These are phyloP conservation scores for Panicum hallii DNA, from an alignment of 202 grass and related monocot genomes.

Conservation along the genomic window DNA sequence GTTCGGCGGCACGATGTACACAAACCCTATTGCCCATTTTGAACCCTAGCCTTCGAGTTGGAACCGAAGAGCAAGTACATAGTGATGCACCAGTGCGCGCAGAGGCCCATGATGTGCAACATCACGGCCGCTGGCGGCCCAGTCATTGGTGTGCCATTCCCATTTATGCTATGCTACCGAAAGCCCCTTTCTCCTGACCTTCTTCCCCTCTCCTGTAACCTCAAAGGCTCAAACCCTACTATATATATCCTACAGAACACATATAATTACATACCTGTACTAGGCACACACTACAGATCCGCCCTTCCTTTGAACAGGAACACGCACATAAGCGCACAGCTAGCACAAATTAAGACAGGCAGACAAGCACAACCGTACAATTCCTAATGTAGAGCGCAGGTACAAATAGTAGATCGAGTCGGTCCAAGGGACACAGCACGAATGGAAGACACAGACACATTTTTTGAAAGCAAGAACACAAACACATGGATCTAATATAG, in stretches of 20 bases:
- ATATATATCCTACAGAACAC: not conserved
- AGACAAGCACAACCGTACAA: not conserved
- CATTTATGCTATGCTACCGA: conserved; percentile 34
- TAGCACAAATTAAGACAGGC: not conserved
- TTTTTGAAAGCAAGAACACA: too few relatives aligned
- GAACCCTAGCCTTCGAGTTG: not conserved
- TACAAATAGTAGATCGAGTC: not conserved
- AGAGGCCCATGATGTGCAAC: conserved; percentile 38
- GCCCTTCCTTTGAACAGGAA: not conserved
- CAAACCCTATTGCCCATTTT: not conserved
- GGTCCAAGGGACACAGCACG: not conserved
- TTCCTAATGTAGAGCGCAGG: not conserved
- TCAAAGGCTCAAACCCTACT: conserved; percentile 7
- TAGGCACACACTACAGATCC: not conserved
- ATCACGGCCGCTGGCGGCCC: conserved; percentile 26
- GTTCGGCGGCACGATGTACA: not conserved
- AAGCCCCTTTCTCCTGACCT: conserved; percentile 1
- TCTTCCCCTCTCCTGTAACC: not conserved
- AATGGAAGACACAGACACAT: not conserved
- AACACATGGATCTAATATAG: not conserved
- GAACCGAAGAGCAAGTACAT: not conserved
- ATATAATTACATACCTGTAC: not conserved
- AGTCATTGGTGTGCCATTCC: not conserved
- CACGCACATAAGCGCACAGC: not conserved
- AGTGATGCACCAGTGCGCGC: not conserved